Percentiles rank a stretch among this genome's conserved stretches.
phyloP scores from a whole-genome alignment of 2,329 filamentous ascomycete genomes.

The Aureobasidium sp. region DNA sequence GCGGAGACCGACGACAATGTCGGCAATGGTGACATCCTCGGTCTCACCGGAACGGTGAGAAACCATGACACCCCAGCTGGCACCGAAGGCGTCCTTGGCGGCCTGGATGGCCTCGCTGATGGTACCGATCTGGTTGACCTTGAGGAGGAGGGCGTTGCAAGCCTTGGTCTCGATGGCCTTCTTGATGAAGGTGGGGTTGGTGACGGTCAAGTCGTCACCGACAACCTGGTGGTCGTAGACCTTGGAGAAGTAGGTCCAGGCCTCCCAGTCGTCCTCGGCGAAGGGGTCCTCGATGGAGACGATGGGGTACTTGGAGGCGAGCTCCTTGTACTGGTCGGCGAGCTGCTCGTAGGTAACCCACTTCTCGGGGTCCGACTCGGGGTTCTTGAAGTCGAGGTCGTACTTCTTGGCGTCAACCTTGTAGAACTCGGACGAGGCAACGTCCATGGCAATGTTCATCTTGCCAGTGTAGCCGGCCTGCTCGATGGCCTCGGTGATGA shows the following conservation, averaged over 20 bases:
- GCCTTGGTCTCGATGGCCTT: conserved; percentile 99
- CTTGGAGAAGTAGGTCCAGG: conserved; percentile 99
- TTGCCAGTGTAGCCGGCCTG: conserved; percentile 90
- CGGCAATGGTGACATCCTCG: conserved; percentile 97
- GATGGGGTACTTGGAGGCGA: conserved; percentile 94
- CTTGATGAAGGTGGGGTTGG: conserved; percentile 98
- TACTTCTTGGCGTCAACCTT: conserved; percentile 95
- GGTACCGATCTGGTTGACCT: conserved; percentile 99
- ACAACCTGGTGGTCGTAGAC: conserved; percentile 97
- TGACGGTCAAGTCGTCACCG: conserved; percentile 96
- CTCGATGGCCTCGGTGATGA: conserved; percentile 92
- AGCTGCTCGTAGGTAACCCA: conserved; percentile 99
- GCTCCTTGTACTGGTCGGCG: conserved; percentile 78
- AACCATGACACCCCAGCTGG: conserved; percentile 98
- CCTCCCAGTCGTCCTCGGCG: conserved; percentile 99
- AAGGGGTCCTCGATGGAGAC: conserved; percentile 99
- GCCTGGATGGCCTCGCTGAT: conserved; percentile 98
- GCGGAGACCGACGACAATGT: conserved; percentile 94
- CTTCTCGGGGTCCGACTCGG: conserved; percentile 88
- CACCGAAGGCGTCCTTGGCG: conserved; percentile 94
- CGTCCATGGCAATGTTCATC: conserved; percentile 98
- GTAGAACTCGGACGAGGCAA: conserved; percentile 99
- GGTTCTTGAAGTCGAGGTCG: conserved; percentile 99
- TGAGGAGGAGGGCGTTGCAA: conserved; percentile 94
- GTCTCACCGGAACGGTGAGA: conserved; percentile 99